A percentile compares a stretch with the other conserved stretches of the same genome.
phyloP scores from a whole-genome alignment of 805 yeast species.

The Saccharomycopsis fibuligera region DNA sequence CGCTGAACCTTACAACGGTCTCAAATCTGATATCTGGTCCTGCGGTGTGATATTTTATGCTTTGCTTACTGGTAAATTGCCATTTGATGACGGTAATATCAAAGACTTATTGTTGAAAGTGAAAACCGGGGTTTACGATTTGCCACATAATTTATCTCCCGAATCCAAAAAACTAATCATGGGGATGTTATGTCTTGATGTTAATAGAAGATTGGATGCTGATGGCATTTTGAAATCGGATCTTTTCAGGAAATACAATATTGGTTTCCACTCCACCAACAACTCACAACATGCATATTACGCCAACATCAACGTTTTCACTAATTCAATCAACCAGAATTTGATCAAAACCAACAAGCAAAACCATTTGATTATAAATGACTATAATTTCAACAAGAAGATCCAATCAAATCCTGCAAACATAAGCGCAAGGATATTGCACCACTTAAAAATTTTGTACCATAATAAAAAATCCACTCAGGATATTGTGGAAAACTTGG shows the following conservation, averaged over 20 bases:
- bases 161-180: constrained; percentile 66
- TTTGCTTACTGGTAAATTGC: constrained; percentile 70
- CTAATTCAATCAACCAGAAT: constrained; percentile 20
- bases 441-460: constrained; percentile 17
- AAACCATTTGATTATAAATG: constrained; percentile 18
- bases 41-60: constrained; percentile 83
- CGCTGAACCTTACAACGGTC: constrained; percentile 74
- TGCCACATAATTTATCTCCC: constrained; percentile 56
- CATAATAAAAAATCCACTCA: constrained; percentile 17
- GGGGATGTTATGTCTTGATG: constrained; percentile 64
- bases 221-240: constrained; percentile 43
- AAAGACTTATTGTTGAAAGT: constrained; percentile 65
- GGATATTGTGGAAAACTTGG: constrained; percentile 15
- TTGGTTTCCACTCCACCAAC: constrained; percentile 16
- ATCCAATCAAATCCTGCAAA: constrained; percentile 5
- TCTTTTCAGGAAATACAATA: constrained; percentile 17
- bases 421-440: constrained; percentile 7
- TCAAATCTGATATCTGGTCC: constrained; percentile 84
- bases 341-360: constrained; percentile 17
- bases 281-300: constrained; percentile 12
- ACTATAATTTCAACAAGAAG: constrained; percentile 17
- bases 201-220: constrained; percentile 64
- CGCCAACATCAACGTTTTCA: constrained; percentile 18
- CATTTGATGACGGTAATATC: constrained; percentile 79
- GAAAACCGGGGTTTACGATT: constrained; percentile 66